These are phyloP conservation scores for Fraxinus ornus DNA, from an alignment of 305 asterid species.

Conservation along the genomic window DNA sequence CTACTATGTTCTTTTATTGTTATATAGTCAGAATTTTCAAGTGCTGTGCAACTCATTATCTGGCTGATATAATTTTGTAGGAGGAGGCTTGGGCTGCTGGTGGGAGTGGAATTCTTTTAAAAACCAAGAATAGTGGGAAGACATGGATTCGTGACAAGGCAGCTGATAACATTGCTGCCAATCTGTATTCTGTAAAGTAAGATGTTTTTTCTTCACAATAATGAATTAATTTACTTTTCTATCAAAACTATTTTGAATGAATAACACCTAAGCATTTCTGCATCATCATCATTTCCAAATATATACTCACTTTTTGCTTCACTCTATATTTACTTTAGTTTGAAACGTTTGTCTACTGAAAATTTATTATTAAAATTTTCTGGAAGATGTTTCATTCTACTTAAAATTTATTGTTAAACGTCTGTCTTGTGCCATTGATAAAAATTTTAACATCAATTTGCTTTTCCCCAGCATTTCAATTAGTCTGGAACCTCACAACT, in stretches of 20 bases:
- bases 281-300: conserved; percentile 3
- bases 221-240: background rate
- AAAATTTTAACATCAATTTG: background rate
- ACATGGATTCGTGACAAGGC: conserved; percentile 87
- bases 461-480: background rate
- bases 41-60: conserved; percentile 2
- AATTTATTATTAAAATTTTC: background rate
- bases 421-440: background rate
- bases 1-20: background rate
- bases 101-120: conserved; percentile 88
- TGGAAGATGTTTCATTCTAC: background rate
- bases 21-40: background rate
- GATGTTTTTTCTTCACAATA: conserved; percentile 15
- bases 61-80: conserved; percentile 36
- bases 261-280: background rate
- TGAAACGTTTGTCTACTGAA: background rate
- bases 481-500: background rate
- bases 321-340: background rate
- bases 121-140: conserved; percentile 87
- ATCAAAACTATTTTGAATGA: background rate
- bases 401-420: background rate
- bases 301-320: background rate
- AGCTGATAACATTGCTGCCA: conserved; percentile 86
- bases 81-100: conserved; percentile 99
- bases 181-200: conserved; percentile 83